These are phyloP conservation scores for Silybum marianum DNA, from an alignment of 129 eudicot genomes.

Conservation along the genomic window DNA sequence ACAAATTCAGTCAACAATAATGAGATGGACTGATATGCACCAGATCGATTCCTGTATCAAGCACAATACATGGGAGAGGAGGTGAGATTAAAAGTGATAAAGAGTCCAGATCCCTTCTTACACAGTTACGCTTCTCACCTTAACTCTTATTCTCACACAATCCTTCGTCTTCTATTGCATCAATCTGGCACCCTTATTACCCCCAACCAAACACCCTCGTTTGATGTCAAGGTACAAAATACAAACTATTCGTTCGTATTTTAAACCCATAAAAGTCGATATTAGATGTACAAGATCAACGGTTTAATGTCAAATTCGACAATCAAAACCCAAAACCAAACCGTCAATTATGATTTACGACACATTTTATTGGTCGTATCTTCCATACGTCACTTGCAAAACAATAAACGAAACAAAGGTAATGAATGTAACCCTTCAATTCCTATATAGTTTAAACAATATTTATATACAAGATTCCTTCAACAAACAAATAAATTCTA, in stretches of 20 bases:
- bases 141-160: too few species aligned
- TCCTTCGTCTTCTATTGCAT: too few species aligned
- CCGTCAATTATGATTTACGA: not conserved
- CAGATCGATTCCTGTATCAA: too few species aligned
- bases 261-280: not conserved
- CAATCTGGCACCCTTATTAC: too few species aligned
- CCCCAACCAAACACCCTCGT: too few species aligned
- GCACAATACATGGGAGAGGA: too few species aligned
- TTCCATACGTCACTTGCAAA: not conserved
- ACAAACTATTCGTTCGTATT: not conserved
- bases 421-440: not conserved
- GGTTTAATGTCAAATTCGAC: not conserved
- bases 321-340: not conserved
- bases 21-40: too few species aligned
- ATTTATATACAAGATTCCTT: not conserved
- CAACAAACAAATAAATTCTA: not conserved
- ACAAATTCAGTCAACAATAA: too few species aligned
- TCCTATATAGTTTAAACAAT: not conserved
- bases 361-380: not conserved
- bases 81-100: too few species aligned
- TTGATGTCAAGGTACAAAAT: too few species aligned
- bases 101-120: too few species aligned
- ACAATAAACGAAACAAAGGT: not conserved
- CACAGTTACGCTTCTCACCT: too few species aligned
- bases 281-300: not conserved